Evolutionary conservation across 768 basidiomycete species (phyloP).

Genomic region (Hericium erinaceus): DNA sequence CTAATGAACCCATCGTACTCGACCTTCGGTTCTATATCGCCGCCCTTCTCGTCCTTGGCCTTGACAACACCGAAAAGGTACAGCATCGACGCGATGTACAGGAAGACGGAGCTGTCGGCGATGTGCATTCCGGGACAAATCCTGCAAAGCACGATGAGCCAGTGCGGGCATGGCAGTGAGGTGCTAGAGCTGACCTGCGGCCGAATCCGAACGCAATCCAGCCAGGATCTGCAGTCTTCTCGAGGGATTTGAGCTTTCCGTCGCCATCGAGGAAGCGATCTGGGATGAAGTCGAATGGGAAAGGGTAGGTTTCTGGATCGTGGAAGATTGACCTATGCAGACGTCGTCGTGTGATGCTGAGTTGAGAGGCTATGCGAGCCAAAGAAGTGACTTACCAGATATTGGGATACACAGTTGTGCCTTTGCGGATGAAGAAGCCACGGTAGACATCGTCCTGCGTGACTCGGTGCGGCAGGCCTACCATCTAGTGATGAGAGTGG

Average conservation of each 20-base stretch:
- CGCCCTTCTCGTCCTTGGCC: conserved; percentile 12
- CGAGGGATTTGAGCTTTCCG: not conserved
- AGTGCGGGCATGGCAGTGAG: too few relatives aligned
- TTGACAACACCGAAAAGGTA: conserved; percentile 18
- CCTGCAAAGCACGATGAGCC: conserved; percentile 1
- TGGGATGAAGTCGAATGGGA: conserved; percentile 38
- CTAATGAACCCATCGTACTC: conserved; percentile 18
- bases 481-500: too few relatives aligned
- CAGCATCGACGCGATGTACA: conserved; percentile 17
- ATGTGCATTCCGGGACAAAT: conserved; percentile 22
- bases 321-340: conserved; percentile 37
- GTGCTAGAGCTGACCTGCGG: not conserved
- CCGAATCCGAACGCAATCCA: conserved; percentile 11
- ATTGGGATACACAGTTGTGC: conserved; percentile 54
- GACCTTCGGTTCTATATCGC: conserved; percentile 16
- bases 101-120: conserved; percentile 20
- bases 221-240: not conserved
- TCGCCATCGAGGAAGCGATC: conserved; percentile 30
- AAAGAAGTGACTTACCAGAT: conserved; percentile 36
- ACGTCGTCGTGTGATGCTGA: not conserved
- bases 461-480: conserved; percentile 56
- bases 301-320: conserved; percentile 33
- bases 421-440: conserved; percentile 51
- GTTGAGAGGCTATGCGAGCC: not conserved
- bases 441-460: conserved; percentile 60